These are phyloP conservation scores for Exophiala sp. DNA, from an alignment of 2,329 filamentous ascomycete genomes.

Conservation along the genomic window DNA sequence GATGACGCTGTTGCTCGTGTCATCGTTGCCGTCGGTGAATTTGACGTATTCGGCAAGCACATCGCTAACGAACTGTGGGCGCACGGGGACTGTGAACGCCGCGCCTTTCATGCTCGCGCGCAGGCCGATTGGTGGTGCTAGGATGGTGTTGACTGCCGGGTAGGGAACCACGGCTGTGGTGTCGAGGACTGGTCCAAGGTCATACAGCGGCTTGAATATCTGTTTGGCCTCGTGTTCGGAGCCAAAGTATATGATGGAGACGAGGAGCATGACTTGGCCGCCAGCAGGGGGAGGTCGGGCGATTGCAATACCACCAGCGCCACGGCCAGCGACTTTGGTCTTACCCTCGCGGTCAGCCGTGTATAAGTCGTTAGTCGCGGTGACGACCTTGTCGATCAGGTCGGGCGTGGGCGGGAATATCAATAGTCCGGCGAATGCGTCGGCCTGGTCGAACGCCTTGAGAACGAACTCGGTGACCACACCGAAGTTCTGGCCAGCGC, in stretches of 20 bases:
- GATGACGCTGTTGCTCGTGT: constrained; percentile 34
- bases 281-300: constrained; percentile 32
- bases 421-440: constrained; percentile 36
- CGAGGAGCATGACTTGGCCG: constrained; percentile 30
- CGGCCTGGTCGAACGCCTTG: constrained; percentile 34
- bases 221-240: constrained; percentile 35
- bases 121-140: constrained; percentile 38
- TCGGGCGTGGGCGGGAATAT: constrained; percentile 28
- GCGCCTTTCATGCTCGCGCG: constrained; percentile 44
- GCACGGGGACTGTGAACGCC: constrained; percentile 44
- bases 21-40: constrained; percentile 30
- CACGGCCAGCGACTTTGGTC: constrained; percentile 23
- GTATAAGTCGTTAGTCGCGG: constrained; percentile 29
- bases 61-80: constrained; percentile 32
- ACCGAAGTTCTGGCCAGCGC: constrained; percentile 43
- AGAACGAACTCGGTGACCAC: constrained; percentile 43
- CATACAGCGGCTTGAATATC: constrained; percentile 38
- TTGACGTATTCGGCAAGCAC: constrained; percentile 34
- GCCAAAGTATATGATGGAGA: constrained; percentile 39
- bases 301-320: constrained; percentile 30
- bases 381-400: constrained; percentile 28
- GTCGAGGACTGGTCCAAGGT: constrained; percentile 38
- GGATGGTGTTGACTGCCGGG: constrained; percentile 38
- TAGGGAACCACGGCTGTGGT: constrained; percentile 43
- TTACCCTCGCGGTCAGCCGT: constrained; percentile 24